Evolutionary conservation across 2,329 filamentous ascomycete genomes (phyloP).

Genomic region (Leptographium radiaticola): DNA sequence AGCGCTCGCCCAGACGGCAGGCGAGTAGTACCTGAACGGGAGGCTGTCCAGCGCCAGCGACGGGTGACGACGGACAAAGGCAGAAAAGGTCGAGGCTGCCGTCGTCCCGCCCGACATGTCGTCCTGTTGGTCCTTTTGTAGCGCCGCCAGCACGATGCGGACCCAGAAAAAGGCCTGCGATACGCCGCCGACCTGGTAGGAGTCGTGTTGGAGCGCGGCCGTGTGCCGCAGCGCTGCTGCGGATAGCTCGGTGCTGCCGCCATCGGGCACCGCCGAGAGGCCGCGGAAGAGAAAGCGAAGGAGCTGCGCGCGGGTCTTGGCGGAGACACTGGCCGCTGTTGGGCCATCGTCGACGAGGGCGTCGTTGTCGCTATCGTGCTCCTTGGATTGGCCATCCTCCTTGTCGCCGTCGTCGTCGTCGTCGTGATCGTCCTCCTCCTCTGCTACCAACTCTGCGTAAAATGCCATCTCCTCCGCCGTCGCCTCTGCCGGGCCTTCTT

Average conservation of each 20-base stretch:
- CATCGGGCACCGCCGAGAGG: not conserved
- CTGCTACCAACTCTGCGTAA: not conserved
- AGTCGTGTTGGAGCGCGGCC: not conserved
- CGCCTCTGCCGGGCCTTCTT: not conserved
- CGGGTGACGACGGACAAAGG: not conserved
- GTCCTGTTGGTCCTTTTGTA: not conserved
- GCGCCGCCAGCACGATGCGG: not conserved
- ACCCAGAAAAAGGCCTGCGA: not conserved
- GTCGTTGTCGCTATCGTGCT: not conserved
- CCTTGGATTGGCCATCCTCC: not conserved
- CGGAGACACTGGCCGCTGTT: not conserved
- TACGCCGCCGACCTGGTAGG: not conserved
- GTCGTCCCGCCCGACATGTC: not conserved
- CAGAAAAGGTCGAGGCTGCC: not conserved
- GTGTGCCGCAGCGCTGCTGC: not conserved
- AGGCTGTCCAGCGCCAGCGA: not conserved
- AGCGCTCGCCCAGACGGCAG: not conserved
- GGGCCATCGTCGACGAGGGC: not conserved
- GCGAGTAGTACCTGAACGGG: not conserved
- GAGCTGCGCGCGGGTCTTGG: not conserved
- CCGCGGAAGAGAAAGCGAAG: not conserved
- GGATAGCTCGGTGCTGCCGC: not conserved
- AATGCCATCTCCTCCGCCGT: not conserved
- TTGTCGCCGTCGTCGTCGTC: not conserved
- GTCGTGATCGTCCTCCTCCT: not conserved